phyloP scores from a whole-genome alignment of 1,139 yeast species.

The Geotrichum candidum region DNA sequence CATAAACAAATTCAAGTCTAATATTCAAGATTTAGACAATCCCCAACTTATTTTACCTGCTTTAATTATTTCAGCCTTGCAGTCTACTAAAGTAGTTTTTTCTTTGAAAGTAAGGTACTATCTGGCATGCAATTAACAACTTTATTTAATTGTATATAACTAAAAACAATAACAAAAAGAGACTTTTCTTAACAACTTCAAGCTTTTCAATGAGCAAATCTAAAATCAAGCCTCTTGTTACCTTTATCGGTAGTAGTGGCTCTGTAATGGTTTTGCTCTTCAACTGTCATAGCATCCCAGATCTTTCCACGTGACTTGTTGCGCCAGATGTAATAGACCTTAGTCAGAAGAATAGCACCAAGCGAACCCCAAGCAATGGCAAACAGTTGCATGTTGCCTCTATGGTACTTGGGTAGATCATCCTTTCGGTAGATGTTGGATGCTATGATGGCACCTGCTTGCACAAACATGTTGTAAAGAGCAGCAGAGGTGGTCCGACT shows the following conservation, averaged over 20 bases:
- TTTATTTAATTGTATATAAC: background rate
- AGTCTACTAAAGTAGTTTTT: no score
- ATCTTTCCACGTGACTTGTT: constrained; percentile 41
- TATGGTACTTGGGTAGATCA: constrained; percentile 52
- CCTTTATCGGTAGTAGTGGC: constrained; percentile 39
- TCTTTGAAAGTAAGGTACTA: no score
- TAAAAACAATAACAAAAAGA: background rate
- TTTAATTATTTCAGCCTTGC: no score
- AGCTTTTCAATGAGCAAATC: constrained; percentile 30
- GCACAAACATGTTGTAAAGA: constrained; percentile 52
- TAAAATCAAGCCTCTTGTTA: constrained; percentile 34
- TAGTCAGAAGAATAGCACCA: constrained; percentile 21
- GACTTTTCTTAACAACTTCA: background rate
- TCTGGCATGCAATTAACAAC: no score
- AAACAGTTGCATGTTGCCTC: constrained; percentile 47
- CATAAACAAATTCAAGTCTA: no score
- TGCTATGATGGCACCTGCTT: constrained; percentile 46
- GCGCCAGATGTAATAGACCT: constrained; percentile 42
- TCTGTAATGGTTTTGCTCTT: constrained; percentile 45
- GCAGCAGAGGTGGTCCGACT: constrained; percentile 57
- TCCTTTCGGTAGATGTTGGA: constrained; percentile 48
- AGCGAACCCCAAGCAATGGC: constrained; percentile 35
- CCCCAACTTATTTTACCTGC: no score
- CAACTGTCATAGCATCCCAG: constrained; percentile 47
- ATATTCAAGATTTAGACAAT: no score